Base-by-base conservation (phyloP, 371 early-diverging fungal species). In the Circinella umbellata region DNA sequence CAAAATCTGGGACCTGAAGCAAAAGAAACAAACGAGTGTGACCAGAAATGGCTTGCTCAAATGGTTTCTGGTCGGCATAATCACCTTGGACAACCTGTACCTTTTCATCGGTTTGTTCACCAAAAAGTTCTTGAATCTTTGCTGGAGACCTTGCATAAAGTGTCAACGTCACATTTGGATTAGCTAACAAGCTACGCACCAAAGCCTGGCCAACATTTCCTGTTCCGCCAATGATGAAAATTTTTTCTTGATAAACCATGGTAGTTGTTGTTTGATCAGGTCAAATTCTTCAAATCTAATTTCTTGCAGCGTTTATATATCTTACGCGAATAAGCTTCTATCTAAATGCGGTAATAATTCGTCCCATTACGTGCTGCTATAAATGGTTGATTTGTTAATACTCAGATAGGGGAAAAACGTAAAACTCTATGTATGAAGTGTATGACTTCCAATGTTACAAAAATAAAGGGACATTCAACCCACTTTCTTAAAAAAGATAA, bases 161-260 rank as follows among this genome's bases (percentile, higher is more conserved):
- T 48, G 64, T 64, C 5, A 48, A 13, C 6, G 64, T 3, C 10
- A 64, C 47, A 10, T 57, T 57, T 34, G 35, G 57, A 57, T 57
- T 34, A 5, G 7, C 6, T 11, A 73, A 20, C 1, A 78, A 63
- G 13, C 69, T 69, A 34, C 53, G 38, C 1, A 73, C 75, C 15
- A 64, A 27, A 4, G 63, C 65, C 7, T 38, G 35, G 20, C 78
- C 81, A 69, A 78, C 61, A 17, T 74, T 67, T 18, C 79, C 81
- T 35, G 81, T 76, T 14, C 68, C 76, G 11, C 81, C 79, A 17
- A 78, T n/a, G 13, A 80, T 36, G 36, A 70, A 78, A 3, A 78
- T 53, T 5, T 69, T 66, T 47, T 77, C 75, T 38, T 67, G 13
- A n/a, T 67, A 57, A 57, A 57, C 57, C 57, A 57, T 57, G 57